Percentiles rank a stretch among this genome's conserved stretches.
phyloP scores from a whole-genome alignment of 352 stramenopile species.

The Plasmopara muralis region DNA sequence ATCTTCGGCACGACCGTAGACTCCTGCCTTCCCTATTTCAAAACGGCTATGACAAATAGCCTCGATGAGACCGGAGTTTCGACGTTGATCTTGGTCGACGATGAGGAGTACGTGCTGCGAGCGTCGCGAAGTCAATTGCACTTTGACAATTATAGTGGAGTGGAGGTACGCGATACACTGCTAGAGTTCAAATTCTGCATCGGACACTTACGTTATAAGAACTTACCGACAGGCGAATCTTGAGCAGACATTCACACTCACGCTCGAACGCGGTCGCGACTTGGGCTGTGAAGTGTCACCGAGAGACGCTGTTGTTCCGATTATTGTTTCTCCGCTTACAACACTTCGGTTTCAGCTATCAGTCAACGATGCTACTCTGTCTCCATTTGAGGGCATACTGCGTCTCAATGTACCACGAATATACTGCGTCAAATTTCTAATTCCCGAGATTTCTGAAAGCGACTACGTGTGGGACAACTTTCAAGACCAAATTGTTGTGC shows the following conservation, averaged over 20 bases:
- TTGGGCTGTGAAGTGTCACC: not conserved
- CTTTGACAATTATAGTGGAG: constrained; percentile 12
- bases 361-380: constrained; percentile 1
- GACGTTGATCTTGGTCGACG: constrained; percentile 14
- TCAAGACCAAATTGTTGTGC: constrained; percentile 56
- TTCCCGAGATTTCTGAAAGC: constrained; percentile 28
- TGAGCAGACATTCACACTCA: constrained; percentile 13
- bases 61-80: constrained; percentile 7
- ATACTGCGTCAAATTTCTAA: constrained; percentile 37
- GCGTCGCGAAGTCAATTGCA: constrained; percentile 9
- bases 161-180: constrained; percentile 4
- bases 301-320: constrained; percentile 17
- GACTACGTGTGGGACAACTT: constrained; percentile 58
- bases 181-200: not conserved
- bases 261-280: constrained; percentile 7
- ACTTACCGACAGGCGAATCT: constrained; percentile 4
- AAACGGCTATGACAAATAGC: constrained; percentile 1
- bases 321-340: constrained; percentile 46
- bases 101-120: constrained; percentile 14
- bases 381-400: constrained; percentile 19
- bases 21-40: not conserved
- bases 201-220: constrained; percentile 2
- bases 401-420: constrained; percentile 5
- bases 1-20: constrained; percentile 13
- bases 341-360: constrained; percentile 41